Conservation (phyloP, 2,329 filamentous ascomycete species). For the Sporothrix pallida region DNA sequence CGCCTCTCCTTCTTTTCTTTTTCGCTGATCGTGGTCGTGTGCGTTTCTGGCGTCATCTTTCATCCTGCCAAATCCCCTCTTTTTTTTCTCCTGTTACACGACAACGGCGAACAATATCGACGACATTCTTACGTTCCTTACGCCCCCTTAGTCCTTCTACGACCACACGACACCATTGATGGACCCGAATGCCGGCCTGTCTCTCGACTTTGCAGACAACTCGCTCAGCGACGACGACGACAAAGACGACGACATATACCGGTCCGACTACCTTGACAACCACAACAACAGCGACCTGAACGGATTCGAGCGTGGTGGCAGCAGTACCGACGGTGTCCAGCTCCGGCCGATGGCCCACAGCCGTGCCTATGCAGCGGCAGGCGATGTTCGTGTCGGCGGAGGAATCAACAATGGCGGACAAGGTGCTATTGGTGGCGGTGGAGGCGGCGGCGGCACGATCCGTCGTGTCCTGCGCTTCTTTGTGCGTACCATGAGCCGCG, state of each 20-base stretch:
- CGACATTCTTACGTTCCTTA: too few species aligned
- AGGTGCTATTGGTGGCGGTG: background rate
- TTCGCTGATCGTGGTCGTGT: constrained; percentile 23
- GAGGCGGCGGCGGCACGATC: constrained; percentile 14
- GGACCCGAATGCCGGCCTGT: constrained; percentile 19
- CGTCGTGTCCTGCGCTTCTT: constrained; percentile 23
- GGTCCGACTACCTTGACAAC: background rate
- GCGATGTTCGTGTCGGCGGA: background rate
- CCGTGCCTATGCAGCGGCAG: constrained; percentile 23
- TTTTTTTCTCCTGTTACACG: too few species aligned
- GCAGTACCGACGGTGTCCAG: background rate
- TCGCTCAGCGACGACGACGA: constrained; percentile 18
- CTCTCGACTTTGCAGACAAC: constrained; percentile 15
- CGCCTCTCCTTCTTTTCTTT: background rate
- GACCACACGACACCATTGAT: constrained; percentile 8
- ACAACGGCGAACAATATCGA: too few species aligned
- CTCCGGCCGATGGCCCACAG: constrained; percentile 25
- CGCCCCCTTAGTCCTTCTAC: background rate
- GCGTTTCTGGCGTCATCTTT: constrained; percentile 6
- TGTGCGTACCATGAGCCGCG: constrained; percentile 15
- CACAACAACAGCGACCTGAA: background rate
- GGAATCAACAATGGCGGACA: background rate
- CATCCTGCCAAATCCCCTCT: too few species aligned
- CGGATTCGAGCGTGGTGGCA: background rate
- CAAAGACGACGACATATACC: constrained; percentile 11